Percentiles rank a stretch among this genome's conserved stretches.
These are phyloP conservation scores for Chenopodium quinoa DNA, from an alignment of 148 eudicot species.

Conservation along the genomic window DNA sequence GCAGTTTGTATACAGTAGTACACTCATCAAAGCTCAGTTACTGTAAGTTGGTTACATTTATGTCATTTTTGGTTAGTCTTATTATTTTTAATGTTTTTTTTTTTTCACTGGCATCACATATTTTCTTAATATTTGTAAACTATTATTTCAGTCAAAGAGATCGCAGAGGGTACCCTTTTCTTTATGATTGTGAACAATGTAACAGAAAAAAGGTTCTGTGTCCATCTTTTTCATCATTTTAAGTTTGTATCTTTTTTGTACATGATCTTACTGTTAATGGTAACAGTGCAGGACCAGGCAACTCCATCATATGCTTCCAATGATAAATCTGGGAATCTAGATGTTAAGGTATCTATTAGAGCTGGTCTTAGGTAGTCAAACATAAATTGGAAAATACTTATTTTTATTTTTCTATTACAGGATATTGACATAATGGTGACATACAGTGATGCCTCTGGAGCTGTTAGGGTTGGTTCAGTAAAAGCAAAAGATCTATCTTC, in stretches of 20 bases:
- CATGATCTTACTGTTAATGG: slow-evolving; percentile 4
- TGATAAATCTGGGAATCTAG: slow-evolving; percentile 38
- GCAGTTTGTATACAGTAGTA: slow-evolving; percentile 26
- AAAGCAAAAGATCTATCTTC: slow-evolving; percentile 79
- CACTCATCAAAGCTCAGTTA: slow-evolving; percentile 25
- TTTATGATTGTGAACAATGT: slow-evolving; percentile 68
- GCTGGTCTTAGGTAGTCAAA: slow-evolving; percentile 17
- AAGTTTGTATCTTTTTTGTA: slow-evolving; percentile 2
- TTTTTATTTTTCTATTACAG: slow-evolving; percentile 43
- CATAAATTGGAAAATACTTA: slow-evolving; percentile 29
- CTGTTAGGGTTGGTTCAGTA: slow-evolving; percentile 64
- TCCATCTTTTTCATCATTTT: slow-evolving; percentile 9
- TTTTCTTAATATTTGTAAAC: neutral
- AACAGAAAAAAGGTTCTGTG: slow-evolving; percentile 47
- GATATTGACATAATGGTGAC: slow-evolving; percentile 91
- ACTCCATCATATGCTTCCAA: slow-evolving; percentile 24
- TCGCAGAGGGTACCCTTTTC: slow-evolving; percentile 35
- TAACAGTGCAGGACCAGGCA: slow-evolving; percentile 46
- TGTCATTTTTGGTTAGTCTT: slow-evolving; percentile 1
- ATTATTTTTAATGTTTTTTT: neutral
- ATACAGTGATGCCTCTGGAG: slow-evolving; percentile 80
- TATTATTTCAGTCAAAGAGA: slow-evolving; percentile 44
- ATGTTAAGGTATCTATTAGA: slow-evolving; percentile 55
- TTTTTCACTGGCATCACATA: neutral
- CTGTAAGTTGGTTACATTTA: slow-evolving; percentile 23